Base-by-base conservation (phyloP, 73 alveolate species). In the Uronychia setigera region DNA sequence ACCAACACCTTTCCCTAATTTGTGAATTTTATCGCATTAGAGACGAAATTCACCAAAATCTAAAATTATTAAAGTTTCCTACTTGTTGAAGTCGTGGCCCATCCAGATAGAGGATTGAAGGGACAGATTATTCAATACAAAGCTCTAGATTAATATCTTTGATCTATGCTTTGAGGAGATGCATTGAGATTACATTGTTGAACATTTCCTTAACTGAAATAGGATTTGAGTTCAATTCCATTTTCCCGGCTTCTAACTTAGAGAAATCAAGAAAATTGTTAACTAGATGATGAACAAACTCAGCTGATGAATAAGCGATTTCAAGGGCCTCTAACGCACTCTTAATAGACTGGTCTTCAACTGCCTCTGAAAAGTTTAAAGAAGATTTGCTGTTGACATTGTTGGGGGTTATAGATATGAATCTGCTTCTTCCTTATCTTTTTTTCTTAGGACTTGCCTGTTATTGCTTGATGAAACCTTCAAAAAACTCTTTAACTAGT, bases 21-120 rank as follows among this genome's bases (percentile, higher is more conserved):
- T 29, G 86, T 79, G 32, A 79, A 79, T 35, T 79, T 79, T 5
- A 79, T 13, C 1, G 86, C 79, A 27, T 79, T 79, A 5, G 78
- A 34, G 57, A 79, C 59, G 33, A 79, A 58, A 29, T 79, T 79
- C 31, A 79, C 32, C 29, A 79, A 5, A n/a, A n/a, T n/a, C n/a
- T n/a, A n/a, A n/a, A n/a, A n/a, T n/a, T n/a, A n/a, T n/a, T n/a
- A n/a, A n/a, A n/a, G n/a, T n/a, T n/a, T n/a, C n/a, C n/a, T 19
- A 33, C 86, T 79, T 79, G 33, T 33, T 30, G 32, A 33, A 79
- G 32, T 31, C 32, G 29, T 26, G 86, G 76, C n/a, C 34, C 78
- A 58, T 79, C 86, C 5, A 79, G n/a, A 27, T 1, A 28, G 25
- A 79, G 26, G n/a, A 9, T 26, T 29, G n/a, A 26, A 5, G 86